These are phyloP conservation scores for Cicer bijugum DNA, from an alignment of 306 rosid species.

Conservation along the genomic window DNA sequence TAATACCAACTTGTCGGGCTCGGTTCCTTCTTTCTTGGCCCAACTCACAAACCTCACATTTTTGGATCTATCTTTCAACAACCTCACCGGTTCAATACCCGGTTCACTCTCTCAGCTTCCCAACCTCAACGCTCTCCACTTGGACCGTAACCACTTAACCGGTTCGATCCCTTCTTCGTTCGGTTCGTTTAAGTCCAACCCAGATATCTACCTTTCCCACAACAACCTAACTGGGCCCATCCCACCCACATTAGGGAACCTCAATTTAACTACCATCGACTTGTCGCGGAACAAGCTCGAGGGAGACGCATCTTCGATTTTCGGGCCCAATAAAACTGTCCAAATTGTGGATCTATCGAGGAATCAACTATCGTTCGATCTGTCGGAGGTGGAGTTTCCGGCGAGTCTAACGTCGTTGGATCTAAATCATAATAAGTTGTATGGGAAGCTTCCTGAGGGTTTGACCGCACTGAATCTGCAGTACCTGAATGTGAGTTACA, in stretches of 20 bases:
- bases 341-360: constrained; percentile 58
- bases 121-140: constrained; percentile 27
- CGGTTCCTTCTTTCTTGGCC: constrained; percentile 61
- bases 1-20: constrained; percentile 64
- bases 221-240: constrained; percentile 70
- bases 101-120: constrained; percentile 56
- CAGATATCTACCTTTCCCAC: constrained; percentile 56
- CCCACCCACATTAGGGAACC: constrained; percentile 48
- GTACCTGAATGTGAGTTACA: constrained; percentile 66
- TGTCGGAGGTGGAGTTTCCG: constrained; percentile 50
- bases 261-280: constrained; percentile 45
- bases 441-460: constrained; percentile 52
- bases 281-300: constrained; percentile 64
- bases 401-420: constrained; percentile 52
- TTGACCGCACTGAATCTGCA: constrained; percentile 54
- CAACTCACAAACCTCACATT: constrained; percentile 53
- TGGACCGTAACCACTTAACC: constrained; percentile 66
- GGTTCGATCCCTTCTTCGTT: constrained; percentile 65
- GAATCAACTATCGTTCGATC: constrained; percentile 56
- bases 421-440: constrained; percentile 62
- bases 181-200: constrained; percentile 45
- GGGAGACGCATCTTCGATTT: constrained; percentile 62
- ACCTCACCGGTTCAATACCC: constrained; percentile 62
- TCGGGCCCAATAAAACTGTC: constrained; percentile 48
- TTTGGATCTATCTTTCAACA: constrained; percentile 60